Conservation (phyloP, 2,329 filamentous ascomycete species). For the Aspergillus sp. region DNA sequence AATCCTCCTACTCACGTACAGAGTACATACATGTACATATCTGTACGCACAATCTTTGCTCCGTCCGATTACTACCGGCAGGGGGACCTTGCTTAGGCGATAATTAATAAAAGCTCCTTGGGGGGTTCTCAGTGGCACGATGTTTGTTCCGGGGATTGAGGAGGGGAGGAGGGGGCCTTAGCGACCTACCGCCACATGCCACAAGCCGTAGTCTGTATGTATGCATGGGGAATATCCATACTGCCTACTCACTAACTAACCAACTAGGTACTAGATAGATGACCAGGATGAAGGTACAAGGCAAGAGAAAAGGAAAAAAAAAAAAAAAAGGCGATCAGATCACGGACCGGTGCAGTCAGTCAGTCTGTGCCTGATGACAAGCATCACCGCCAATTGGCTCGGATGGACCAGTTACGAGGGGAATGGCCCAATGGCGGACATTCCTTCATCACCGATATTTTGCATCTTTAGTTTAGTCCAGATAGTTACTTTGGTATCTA, state of each 20-base stretch:
- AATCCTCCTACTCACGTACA: background rate
- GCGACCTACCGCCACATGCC: background rate
- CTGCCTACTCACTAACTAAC: no score
- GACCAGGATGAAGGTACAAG: background rate
- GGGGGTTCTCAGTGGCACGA: background rate
- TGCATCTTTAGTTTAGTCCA: no score
- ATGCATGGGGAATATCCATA: background rate
- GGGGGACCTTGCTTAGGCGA: background rate
- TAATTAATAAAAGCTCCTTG: background rate
- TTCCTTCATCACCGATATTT: constrained; percentile 16
- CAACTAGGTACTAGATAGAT: background rate
- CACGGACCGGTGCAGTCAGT: constrained; percentile 12
- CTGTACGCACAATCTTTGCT: background rate
- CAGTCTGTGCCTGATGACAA: constrained; percentile 18
- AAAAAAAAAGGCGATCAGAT: constrained; percentile 6
- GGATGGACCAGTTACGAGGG: background rate
- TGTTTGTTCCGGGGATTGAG: background rate
- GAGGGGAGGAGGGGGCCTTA: background rate
- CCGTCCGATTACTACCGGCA: background rate
- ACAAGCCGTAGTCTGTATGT: background rate
- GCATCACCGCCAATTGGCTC: constrained; percentile 10
- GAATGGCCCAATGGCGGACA: constrained; percentile 7
- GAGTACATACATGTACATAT: background rate
- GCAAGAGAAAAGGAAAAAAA: background rate
- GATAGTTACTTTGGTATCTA: background rate